Evolutionary conservation across 1,284 basidiomycete species (phyloP).

Genomic region (Thecaphora frezii): DNA sequence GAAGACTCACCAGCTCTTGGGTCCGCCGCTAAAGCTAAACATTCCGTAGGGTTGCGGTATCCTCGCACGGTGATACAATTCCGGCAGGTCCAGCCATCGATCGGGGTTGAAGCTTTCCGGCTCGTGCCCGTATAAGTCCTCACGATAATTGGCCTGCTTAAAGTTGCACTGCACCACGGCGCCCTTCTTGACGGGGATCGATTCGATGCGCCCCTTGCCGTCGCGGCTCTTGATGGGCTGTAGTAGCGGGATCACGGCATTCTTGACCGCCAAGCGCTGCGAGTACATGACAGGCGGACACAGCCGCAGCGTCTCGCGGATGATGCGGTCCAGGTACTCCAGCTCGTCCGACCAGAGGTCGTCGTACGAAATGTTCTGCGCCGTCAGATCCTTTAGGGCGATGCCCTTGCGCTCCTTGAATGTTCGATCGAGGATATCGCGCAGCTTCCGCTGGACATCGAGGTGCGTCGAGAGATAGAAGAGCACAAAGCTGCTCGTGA

Average conservation of each 20-base stretch:
- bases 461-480: conserved; percentile 70
- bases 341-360: conserved; percentile 37
- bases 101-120: conserved; percentile 47
- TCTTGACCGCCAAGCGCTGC: conserved; percentile 33
- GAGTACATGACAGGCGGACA: conserved; percentile 46
- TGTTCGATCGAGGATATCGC: conserved; percentile 5
- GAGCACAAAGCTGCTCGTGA: conserved; percentile 76
- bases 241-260: conserved; percentile 43
- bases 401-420: conserved; percentile 25
- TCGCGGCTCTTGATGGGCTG: conserved; percentile 59
- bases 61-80: conserved; percentile 15
- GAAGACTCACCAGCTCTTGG: conserved; percentile 25
- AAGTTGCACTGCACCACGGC: conserved; percentile 43
- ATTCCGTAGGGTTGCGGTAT: conserved; percentile 28
- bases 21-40: conserved; percentile 37
- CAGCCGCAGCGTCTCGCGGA: conserved; percentile 46
- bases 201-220: conserved; percentile 27
- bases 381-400: conserved; percentile 17
- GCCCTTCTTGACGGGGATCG: conserved; percentile 36
- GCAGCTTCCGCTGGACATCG: conserved; percentile 63
- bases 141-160: conserved; percentile 39
- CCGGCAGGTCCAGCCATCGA: conserved; percentile 43
- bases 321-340: conserved; percentile 41
- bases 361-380: conserved; percentile 19
- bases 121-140: conserved; percentile 44